A percentile compares a stretch with the other conserved stretches of the same genome.
Conservation (phyloP, 164 flowering plant species). For the Aristolochia fimbriata region DNA sequence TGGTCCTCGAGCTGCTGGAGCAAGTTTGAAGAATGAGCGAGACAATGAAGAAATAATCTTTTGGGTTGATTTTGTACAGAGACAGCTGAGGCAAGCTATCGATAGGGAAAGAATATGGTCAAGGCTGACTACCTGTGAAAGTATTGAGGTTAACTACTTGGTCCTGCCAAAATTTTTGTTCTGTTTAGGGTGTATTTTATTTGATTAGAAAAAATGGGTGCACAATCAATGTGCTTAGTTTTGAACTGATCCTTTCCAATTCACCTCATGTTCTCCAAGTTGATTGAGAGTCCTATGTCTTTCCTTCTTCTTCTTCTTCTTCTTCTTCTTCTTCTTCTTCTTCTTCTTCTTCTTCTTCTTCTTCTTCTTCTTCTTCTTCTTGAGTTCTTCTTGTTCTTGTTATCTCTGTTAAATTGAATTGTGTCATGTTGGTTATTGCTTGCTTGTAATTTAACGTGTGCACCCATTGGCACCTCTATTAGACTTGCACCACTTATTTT, state of each 20-base stretch:
- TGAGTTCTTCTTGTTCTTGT: not conserved
- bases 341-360: not conserved
- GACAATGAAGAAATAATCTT: conserved; percentile 68
- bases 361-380: too few species aligned
- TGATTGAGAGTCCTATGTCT: not conserved
- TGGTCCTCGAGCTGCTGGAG: conserved; percentile 85
- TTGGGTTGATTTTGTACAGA: conserved; percentile 89
- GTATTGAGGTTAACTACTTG: conserved; percentile 62
- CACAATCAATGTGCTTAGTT: not conserved
- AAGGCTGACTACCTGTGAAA: conserved; percentile 85
- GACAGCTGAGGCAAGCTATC: conserved; percentile 77
- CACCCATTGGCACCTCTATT: too few species aligned
- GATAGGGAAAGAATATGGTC: conserved; percentile 96
- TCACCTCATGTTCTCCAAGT: not conserved
- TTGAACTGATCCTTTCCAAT: not conserved
- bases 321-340: not conserved
- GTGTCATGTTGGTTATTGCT: too few species aligned
- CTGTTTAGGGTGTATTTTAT: too few species aligned
- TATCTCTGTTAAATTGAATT: too few species aligned
- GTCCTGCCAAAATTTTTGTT: not conserved
- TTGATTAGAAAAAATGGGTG: not conserved
- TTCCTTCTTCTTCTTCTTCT: not conserved
- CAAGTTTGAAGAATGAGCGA: conserved; percentile 44
- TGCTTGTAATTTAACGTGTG: too few species aligned
- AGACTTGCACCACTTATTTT: too few species aligned